Evolutionary conservation across 2,329 filamentous ascomycete genomes (phyloP), one percentile per base, ranked within the genome.

Genomic region (Dothistroma pini): DNA sequence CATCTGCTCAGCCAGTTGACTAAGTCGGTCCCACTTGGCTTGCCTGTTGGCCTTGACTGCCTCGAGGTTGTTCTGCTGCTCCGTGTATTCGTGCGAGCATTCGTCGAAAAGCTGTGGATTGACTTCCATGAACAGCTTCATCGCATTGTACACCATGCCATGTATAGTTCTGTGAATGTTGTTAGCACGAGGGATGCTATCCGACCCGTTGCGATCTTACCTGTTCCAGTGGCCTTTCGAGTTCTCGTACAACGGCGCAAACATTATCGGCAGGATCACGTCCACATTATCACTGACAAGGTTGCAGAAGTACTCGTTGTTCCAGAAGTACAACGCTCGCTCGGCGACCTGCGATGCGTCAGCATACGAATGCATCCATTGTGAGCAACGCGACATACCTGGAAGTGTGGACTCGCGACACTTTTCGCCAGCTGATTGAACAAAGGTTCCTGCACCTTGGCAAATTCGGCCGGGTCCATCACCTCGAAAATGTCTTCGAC

Each of bases 91-190:
- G 73, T 97, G 93, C 38, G 95, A 97, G 78, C 95, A 99, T 74
- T 99, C 95, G 70, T 99, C 95, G 71, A 99, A 99, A 22, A 99
- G 85, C 75, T 97, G 93, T 10, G 95, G 95, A 75, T 97, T 97
- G 72, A 99, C 97, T 76, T 99, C 95, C 95, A 99, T 99, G 77
- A 99, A 99, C 41, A 99, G 85, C 76, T 99, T 99, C 95, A 99
- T 97, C 60, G 95, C 95, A 72, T 97, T 99, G 77, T 97, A 97
- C 11, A 99, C 95, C 93, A 99, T 97, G 75, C 95, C 95, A 74
- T 99, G 95, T 68, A 99, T 99, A 8, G 95, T 99, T 72, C 95
- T 97, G 66, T 1, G 77, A 6, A 58, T 61, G 58, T 32, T 19
- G 49, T 66, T 57, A 63, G 67, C 34, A 25, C 9, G 6, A 14